phyloP scores from a whole-genome alignment of 208 protist species.

The Acanthamoeba royreba region DNA sequence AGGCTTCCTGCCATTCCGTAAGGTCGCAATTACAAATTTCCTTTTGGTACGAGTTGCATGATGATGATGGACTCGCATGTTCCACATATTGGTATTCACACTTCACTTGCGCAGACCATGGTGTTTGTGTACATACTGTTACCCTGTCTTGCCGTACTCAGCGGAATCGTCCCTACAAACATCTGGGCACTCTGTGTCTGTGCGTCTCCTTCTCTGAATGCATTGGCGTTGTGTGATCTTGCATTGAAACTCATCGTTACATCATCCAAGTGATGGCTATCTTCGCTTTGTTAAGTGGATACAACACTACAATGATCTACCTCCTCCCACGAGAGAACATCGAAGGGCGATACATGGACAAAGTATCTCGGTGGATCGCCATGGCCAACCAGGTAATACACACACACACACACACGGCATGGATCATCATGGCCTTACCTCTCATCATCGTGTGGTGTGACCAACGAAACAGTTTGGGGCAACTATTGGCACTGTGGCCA shows the following conservation, averaged over 20 bases:
- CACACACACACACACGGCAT: too few species aligned
- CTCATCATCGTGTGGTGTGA: too few species aligned
- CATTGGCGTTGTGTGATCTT: not conserved
- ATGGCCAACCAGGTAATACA: not conserved
- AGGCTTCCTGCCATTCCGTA: not conserved
- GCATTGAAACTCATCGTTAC: not conserved
- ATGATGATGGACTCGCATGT: not conserved
- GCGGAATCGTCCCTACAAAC: not conserved
- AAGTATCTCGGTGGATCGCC: conserved; percentile 9
- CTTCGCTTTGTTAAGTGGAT: conserved; percentile 2
- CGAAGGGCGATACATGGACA: not conserved
- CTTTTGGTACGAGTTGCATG: not conserved
- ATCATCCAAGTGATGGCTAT: not conserved
- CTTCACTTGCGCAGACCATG: not conserved
- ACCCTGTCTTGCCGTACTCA: not conserved
- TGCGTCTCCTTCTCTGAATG: not conserved
- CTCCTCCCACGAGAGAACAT: not conserved
- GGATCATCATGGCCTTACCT: too few species aligned
- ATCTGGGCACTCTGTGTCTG: not conserved
- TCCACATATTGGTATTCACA: not conserved
- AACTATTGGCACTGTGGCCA: conserved; percentile 7
- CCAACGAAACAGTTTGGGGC: not conserved
- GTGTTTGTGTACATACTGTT: not conserved
- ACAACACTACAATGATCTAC: conserved; percentile 19
- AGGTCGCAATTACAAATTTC: not conserved